These are phyloP conservation scores for Mycena crocata DNA, from an alignment of 768 basidiomycete species.

Conservation along the genomic window DNA sequence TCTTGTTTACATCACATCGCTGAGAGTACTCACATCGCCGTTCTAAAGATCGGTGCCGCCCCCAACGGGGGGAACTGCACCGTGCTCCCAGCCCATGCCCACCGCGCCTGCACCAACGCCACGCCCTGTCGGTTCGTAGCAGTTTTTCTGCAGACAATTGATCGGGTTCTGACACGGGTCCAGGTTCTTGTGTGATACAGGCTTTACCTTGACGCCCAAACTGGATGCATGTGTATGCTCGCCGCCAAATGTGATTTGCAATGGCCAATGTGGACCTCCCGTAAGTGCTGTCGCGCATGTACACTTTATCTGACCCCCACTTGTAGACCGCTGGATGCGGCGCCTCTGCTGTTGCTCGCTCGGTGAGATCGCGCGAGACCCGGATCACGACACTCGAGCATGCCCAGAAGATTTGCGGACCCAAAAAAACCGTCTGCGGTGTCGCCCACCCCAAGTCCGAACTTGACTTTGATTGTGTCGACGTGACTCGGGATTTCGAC, in stretches of 20 bases:
- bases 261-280: background rate
- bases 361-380: conserved; percentile 22
- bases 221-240: background rate
- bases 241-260: conserved; percentile 2
- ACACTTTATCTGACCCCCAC: conserved; percentile 1
- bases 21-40: background rate
- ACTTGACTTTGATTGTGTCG: conserved; percentile 24
- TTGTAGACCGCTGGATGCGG: background rate
- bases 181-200: conserved; percentile 9
- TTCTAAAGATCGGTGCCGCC: background rate
- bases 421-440: conserved; percentile 22
- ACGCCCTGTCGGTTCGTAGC: background rate
- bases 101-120: background rate
- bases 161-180: no score
- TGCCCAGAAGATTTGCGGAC: conserved; percentile 8
- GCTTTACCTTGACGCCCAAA: background rate
- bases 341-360: conserved; percentile 22
- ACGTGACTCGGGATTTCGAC: conserved; percentile 10
- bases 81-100: conserved; percentile 15
- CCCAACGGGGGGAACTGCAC: background rate
- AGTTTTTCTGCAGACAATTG: no score
- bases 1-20: background rate
- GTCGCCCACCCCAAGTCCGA: background rate
- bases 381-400: conserved; percentile 11
- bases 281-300: conserved; percentile 3